Evolutionary conservation across 108 stramenopile species (phyloP), one percentile per base, ranked within the genome.

Genomic region (Poteriospumella lacustris): DNA sequence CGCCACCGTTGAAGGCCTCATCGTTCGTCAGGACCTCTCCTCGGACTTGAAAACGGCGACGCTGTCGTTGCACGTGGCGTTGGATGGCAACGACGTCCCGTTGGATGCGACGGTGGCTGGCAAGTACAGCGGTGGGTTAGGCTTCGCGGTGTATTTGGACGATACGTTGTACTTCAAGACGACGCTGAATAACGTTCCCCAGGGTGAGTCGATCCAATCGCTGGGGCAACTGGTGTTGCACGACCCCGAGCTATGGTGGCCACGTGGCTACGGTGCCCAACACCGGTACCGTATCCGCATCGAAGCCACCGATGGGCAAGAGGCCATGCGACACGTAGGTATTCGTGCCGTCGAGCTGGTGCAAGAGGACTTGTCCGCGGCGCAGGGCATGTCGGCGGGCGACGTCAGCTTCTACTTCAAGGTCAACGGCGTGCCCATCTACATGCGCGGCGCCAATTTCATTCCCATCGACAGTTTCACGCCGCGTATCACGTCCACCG

Each of bases 341-440:
- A 60, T 76, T 58, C 58, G 76, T 2, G 29, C 76, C 3, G 76
- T 76, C 9, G 44, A 52, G 26, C 59, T 76, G 41, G 59, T 76
- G 39, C 44, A 64, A 52, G 59, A 76, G 60, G 26, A n/a, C 41
- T 24, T 76, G 36, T 43, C 76, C n/a, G 39, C 41, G 29, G 42
- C 58, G 39, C 28, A 59, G n/a, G 39, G 59, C 76, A 36, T 70
- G 1, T 42, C 44, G 5, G 24, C 64, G 24, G n/a, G n/a, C n/a
- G n/a, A n/a, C n/a, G n/a, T n/a, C n/a, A n/a, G n/a, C n/a, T 75
- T 80, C 33, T 80, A 76, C 62, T 80, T 80, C 68, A 24, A 36
- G 29, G 62, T 80, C n/a, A 80, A 80, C 39, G 60, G 60, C 39
- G 62, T 76, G 0, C 33, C 76, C 15, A 59, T 80, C 34, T 80